Percentiles rank a stretch among this genome's conserved stretches.
These are phyloP conservation scores for Colletotrichum viniferum DNA, from an alignment of 2,329 filamentous ascomycete genomes.

Conservation along the genomic window DNA sequence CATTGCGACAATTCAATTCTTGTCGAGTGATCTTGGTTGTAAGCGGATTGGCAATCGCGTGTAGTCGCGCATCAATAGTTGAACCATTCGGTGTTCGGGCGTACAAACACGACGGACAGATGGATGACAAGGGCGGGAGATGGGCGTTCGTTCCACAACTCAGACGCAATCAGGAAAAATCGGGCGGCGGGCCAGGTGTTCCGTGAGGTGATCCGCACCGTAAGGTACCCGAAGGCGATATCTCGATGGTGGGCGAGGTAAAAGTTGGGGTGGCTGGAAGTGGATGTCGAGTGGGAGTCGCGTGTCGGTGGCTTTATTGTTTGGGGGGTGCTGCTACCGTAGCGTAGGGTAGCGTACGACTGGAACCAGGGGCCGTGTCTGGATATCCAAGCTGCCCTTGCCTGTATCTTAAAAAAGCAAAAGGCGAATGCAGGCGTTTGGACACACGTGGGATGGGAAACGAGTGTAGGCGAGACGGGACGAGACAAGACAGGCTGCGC, in stretches of 20 bases:
- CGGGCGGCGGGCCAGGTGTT: not conserved
- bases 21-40: not conserved
- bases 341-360: not conserved
- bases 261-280: slow-evolving; percentile 16
- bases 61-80: slow-evolving; percentile 8
- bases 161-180: not conserved
- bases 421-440: not conserved
- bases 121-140: not conserved
- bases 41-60: slow-evolving; percentile 2
- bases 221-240: not conserved
- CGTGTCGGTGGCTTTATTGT: slow-evolving; percentile 3
- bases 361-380: not conserved
- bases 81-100: slow-evolving; percentile 2
- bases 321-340: not conserved
- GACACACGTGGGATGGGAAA: not conserved
- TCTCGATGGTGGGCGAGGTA: not conserved
- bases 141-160: not conserved
- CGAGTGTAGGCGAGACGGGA: slow-evolving; percentile 2
- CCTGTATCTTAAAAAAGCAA: not conserved
- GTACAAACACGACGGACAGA: not conserved
- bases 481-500: not conserved
- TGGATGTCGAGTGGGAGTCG: slow-evolving; percentile 14
- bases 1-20: not conserved
- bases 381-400: slow-evolving; percentile 10
- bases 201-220: not conserved